Percentiles rank a stretch among this genome's conserved stretches.
phyloP scores from a whole-genome alignment of 2,329 filamentous ascomycete genomes.

The Aspergillus pseudoviridinutans region DNA sequence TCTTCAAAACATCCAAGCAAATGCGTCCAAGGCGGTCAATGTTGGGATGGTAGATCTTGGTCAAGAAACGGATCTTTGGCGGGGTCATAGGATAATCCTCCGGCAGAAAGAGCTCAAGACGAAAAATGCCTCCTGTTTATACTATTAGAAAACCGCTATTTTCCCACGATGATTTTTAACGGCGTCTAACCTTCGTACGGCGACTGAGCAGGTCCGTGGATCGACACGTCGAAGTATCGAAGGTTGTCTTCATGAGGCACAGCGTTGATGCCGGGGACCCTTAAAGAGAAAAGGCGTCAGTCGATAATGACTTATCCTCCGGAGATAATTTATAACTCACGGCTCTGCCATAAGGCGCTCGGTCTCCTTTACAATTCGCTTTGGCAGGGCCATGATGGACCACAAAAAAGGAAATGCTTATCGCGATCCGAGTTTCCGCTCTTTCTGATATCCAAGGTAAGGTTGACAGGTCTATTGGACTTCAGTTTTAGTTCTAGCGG shows the following conservation, averaged over 20 bases:
- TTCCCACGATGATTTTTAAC: background rate
- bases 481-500: background rate
- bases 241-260: constrained; percentile 96
- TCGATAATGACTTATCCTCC: background rate
- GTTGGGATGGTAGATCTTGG: constrained; percentile 99
- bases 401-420: constrained; percentile 17
- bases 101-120: constrained; percentile 93
- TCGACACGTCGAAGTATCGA: constrained; percentile 96
- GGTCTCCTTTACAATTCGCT: constrained; percentile 98
- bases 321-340: constrained; percentile 51
- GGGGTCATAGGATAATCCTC: constrained; percentile 99
- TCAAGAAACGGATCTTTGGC: constrained; percentile 96
- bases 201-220: constrained; percentile 85
- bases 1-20: constrained; percentile 95
- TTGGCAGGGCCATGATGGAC: constrained; percentile 67
- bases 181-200: constrained; percentile 78
- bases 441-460: constrained; percentile 6
- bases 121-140: constrained; percentile 72
- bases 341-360: constrained; percentile 95
- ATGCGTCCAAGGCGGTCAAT: constrained; percentile 97
- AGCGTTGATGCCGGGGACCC: constrained; percentile 93
- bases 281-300: constrained; percentile 36
- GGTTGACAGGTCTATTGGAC: background rate
- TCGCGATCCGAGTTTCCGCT: constrained; percentile 13
- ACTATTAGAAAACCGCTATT: constrained; percentile 3